Evolutionary conservation across 768 basidiomycete genomes (phyloP).

Genomic region (Stropharia rugosoannulata): DNA sequence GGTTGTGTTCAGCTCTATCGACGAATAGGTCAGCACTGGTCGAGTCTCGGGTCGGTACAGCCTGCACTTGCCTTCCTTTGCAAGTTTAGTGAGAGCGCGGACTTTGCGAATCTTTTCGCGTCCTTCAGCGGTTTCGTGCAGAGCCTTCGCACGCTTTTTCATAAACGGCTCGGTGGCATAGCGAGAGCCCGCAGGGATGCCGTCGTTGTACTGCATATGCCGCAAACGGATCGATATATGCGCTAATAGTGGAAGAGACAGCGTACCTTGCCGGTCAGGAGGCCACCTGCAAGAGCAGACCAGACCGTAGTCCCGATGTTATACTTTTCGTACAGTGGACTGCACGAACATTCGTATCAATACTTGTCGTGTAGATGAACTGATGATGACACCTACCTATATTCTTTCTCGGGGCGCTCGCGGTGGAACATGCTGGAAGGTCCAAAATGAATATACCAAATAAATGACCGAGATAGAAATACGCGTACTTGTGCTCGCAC

Average conservation of each 20-base stretch:
- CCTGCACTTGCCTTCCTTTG: slow-evolving; percentile 46
- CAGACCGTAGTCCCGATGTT: slow-evolving; percentile 69
- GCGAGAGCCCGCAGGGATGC: slow-evolving; percentile 73
- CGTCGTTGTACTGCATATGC: slow-evolving; percentile 70
- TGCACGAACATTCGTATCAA: slow-evolving; percentile 17
- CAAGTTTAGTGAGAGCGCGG: slow-evolving; percentile 60
- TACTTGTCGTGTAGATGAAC: background rate
- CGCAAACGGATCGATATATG: background rate
- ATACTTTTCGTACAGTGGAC: slow-evolving; percentile 68
- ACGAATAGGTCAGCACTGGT: background rate
- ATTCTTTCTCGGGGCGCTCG: slow-evolving; percentile 82
- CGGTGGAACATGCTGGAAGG: slow-evolving; percentile 66
- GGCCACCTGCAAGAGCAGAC: slow-evolving; percentile 70
- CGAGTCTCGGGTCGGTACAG: background rate
- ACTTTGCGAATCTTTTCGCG: slow-evolving; percentile 71
- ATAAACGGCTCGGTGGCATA: slow-evolving; percentile 60
- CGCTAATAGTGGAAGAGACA: background rate
- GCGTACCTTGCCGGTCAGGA: slow-evolving; percentile 74
- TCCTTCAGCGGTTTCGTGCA: slow-evolving; percentile 56
- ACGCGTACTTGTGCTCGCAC: slow-evolving; percentile 62
- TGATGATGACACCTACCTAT: slow-evolving; percentile 39
- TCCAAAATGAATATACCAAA: background rate
- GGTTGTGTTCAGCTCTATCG: slow-evolving; percentile 53
- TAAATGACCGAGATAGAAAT: background rate
- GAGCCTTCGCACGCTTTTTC: slow-evolving; percentile 50